Base-by-base conservation (phyloP, 2,329 filamentous ascomycete species). In the Cadophora malorum region DNA sequence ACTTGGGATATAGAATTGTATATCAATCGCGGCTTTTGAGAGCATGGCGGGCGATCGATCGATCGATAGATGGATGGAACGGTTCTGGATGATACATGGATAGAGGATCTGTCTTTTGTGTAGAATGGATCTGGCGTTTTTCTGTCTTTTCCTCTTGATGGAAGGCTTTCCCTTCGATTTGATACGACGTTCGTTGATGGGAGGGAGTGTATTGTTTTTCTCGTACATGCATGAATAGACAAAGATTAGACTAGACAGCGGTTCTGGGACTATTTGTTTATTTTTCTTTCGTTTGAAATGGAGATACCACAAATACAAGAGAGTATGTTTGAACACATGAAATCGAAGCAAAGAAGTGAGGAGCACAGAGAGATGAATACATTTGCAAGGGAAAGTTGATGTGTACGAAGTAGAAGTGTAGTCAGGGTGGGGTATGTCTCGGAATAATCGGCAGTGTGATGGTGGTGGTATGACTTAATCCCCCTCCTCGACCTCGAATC, bases 261-360 rank as follows among this genome's bases (percentile, higher is more conserved):
- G 45, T 49, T 49, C 45, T 49, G n/a, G 45, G 12, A 19, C 21
- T 14, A 16, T 16, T 45, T 16, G 12, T 45, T 45, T 45, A 12
- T 16, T 45, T 45, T 10, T 45, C 4, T 45, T 45, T 45, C 16
- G 41, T 45, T 45, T 45, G 41, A 47, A 21, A 49, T 7, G n/a
- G 45, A 49, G 45, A 49, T 49, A 49, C 45, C 45, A 49, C 19
- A 49, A 45, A 49, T 49, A 49, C 45, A 49, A 49, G 45, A 47
- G 45, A 21, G 19, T n/a, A n/a, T 21, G 45, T 8, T n/a, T n/a
- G n/a, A n/a, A 45, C 10, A 45, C 38, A 45, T 12, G 3, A 12
- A 45, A 35, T 35, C 33, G n/a, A n/a, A n/a, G n/a, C n/a, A n/a
- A n/a, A n/a, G n/a, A n/a, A n/a, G n/a, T n/a, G n/a, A n/a, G n/a